Base-by-base conservation (phyloP, 2,329 filamentous ascomycete species). In the Zymoseptoria tritici region DNA sequence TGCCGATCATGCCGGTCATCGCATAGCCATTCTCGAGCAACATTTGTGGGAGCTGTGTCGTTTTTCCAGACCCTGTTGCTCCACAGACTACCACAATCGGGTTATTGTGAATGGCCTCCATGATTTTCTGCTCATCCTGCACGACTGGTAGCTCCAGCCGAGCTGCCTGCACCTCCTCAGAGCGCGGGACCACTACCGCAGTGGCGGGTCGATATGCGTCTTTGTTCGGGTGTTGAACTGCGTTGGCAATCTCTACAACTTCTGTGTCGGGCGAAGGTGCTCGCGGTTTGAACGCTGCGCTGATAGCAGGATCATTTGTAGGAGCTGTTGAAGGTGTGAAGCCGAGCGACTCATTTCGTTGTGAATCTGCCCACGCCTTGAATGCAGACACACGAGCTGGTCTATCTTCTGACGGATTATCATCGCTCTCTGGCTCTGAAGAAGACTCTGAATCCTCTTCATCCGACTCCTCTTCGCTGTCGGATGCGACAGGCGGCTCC, bases 71-170 rank as follows among this genome's bases (percentile, higher is more conserved):
- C 75, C 94, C 94, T 36, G 95, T 99, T 13, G 91, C 88, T 75
- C 94, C 94, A 77, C 93, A 97, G 7, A 99, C 85, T 9, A 99
- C 88, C 1, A 97, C 89, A 3, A 91, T 86, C 56, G 93, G 84
- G 72, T 97, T 89, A 71, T 93, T 93, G 74, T 97, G 88, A 54
- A 99, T 91, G 0, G 92, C 91, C 75, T 99, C 94, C 92, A 99
- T 97, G 29, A 99, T 92, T 69, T 88, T 91, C 72, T 99, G 94
- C 74, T 99, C 94, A 73, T 97, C 92, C 1, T 90, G 90, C 1
- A 97, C 91, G 1, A 99, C 90, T 0, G 94, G 94, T 16, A 99
- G 81, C 58, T 89, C 85, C 53, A 95, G 74, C 11, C 94, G 85
- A 9, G 87, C 84, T 54, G 87, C 83, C 72, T 97, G 90, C 21